Percentiles rank a stretch among this genome's conserved stretches.
phyloP scores from a whole-genome alignment of 1,284 basidiomycete genomes.

The Marasmius fiardii region DNA sequence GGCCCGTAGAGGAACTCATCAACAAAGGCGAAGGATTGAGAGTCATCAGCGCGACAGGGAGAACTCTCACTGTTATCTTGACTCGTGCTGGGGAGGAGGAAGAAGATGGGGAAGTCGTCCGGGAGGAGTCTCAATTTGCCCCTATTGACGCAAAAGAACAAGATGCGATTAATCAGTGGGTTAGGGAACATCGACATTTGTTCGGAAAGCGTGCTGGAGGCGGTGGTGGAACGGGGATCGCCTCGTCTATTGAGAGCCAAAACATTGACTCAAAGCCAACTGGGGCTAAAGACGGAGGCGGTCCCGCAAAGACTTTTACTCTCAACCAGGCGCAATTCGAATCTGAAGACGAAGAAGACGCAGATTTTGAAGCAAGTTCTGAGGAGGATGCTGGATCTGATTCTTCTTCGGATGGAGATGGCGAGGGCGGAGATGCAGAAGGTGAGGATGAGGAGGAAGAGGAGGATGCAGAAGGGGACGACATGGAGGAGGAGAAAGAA shows the following conservation, averaged over 20 bases:
- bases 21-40: slow-evolving; percentile 51
- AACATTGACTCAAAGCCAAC: too few relatives aligned
- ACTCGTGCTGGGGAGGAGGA: slow-evolving; percentile 28
- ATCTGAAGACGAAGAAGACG: slow-evolving; percentile 5
- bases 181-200: slow-evolving; percentile 47
- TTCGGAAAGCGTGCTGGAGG: slow-evolving; percentile 45
- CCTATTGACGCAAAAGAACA: slow-evolving; percentile 70
- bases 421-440: slow-evolving; percentile 17
- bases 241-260: slow-evolving; percentile 4
- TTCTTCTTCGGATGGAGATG: slow-evolving; percentile 23
- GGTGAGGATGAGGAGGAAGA: slow-evolving; percentile 25
- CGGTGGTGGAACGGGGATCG: slow-evolving; percentile 9
- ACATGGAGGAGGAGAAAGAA: slow-evolving; percentile 38
- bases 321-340: slow-evolving; percentile 13
- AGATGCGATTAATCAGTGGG: slow-evolving; percentile 63
- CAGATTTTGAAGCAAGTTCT: not conserved
- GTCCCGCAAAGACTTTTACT: slow-evolving; percentile 35
- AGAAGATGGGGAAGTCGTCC: slow-evolving; percentile 17
- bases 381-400: slow-evolving; percentile 5
- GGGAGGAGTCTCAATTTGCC: slow-evolving; percentile 61
- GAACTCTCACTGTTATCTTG: slow-evolving; percentile 62
- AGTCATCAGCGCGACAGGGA: slow-evolving; percentile 60
- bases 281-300: slow-evolving; percentile 37
- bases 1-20: slow-evolving; percentile 58
- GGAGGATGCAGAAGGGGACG: slow-evolving; percentile 30